A percentile compares a stretch with the other conserved stretches of the same genome.
phyloP scores from a whole-genome alignment of 2,329 filamentous ascomycete species.

The Penicillium brasilianum region DNA sequence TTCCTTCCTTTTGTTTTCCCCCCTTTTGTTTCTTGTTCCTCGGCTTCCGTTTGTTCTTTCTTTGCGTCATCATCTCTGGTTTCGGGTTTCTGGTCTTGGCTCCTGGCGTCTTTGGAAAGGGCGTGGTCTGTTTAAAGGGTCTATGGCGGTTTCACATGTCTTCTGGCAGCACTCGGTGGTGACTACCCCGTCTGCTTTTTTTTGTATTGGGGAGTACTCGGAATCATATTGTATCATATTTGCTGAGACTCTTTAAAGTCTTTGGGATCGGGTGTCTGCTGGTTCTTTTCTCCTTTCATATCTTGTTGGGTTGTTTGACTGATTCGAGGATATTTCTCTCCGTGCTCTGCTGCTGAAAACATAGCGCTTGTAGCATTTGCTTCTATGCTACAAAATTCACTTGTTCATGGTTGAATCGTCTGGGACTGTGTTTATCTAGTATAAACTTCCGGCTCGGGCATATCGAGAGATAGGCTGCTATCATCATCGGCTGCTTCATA shows the following conservation, averaged over 20 bases:
- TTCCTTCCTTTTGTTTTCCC: conserved; percentile 9
- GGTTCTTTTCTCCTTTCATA: not conserved
- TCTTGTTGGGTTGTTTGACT: not conserved
- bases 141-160: conserved; percentile 2
- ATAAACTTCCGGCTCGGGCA: not conserved
- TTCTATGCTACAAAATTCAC: not conserved
- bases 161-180: not conserved
- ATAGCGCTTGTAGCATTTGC: not conserved
- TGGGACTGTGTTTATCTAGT: not conserved
- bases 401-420: not conserved
- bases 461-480: not conserved
- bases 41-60: not conserved
- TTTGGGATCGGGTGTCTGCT: not conserved
- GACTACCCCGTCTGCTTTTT: not conserved
- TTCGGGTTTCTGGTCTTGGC: conserved; percentile 8
- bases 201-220: not conserved
- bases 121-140: conserved; percentile 3
- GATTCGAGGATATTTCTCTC: not conserved
- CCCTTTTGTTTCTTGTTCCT: conserved; percentile 11
- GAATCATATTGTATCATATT: conserved; percentile 10
- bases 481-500: not conserved
- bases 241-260: not conserved
- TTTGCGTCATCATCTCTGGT: conserved; percentile 9
- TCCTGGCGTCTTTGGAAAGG: conserved; percentile 13
- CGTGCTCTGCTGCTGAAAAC: not conserved